Conservation (phyloP, 139 green algal species). For the Limnomonas spitsbergensis region DNA sequence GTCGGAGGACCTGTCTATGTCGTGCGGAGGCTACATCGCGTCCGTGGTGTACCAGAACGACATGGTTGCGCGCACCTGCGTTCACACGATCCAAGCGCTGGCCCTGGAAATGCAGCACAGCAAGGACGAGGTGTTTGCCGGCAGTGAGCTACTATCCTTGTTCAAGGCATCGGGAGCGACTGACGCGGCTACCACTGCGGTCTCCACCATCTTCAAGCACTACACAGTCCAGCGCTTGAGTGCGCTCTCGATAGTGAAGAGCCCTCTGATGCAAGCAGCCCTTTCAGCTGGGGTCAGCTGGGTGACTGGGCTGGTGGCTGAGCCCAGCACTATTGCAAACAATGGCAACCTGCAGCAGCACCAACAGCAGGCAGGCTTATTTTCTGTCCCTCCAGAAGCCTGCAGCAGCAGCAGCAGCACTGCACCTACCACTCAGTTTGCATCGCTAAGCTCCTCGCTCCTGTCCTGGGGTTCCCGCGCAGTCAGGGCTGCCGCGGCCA, state of each 20-base stretch:
- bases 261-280: background rate
- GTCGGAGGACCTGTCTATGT: background rate
- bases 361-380: background rate
- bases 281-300: background rate
- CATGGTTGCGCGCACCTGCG: slow-evolving; percentile 11
- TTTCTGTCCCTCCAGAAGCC: background rate
- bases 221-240: background rate
- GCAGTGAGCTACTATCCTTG: background rate
- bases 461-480: background rate
- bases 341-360: background rate
- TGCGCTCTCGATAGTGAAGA: background rate
- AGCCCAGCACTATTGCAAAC: background rate
- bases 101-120: background rate
- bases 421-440: background rate
- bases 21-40: background rate
- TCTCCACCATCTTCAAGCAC: background rate
- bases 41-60: slow-evolving; percentile 14
- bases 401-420: background rate
- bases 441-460: background rate
- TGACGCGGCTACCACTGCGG: background rate
- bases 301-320: background rate
- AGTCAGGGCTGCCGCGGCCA: background rate
- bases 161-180: background rate
- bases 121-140: slow-evolving; percentile 9
- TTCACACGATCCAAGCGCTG: background rate